Conservation (phyloP, 192 early-diverging fungal genomes). For the Backusella tuberculispora region DNA sequence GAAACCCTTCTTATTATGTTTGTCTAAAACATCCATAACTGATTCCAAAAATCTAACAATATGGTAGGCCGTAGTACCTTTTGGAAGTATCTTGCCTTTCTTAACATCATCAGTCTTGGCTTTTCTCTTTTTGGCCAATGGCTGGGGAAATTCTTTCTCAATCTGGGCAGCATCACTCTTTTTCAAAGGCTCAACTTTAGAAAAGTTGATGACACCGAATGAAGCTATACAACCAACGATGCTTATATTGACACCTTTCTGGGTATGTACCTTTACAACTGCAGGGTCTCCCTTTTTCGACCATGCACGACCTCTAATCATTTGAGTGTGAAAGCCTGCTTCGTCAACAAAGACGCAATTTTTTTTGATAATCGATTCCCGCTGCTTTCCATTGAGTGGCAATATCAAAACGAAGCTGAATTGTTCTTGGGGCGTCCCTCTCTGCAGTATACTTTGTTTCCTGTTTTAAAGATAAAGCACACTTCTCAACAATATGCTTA, state of each 20-base stretch:
- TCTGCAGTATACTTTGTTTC: neutral
- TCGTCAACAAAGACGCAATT: constrained; percentile 13
- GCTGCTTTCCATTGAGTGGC: constrained; percentile 15
- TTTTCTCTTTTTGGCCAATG: neutral
- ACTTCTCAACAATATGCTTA: neutral
- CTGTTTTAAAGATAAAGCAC: neutral
- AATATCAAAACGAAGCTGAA: neutral
- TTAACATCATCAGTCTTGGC: neutral
- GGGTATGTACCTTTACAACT: neutral
- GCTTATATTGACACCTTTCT: neutral
- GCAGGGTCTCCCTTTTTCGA: constrained; percentile 3
- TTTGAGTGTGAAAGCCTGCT: neutral
- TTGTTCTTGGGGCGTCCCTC: neutral
- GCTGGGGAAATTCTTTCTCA: neutral
- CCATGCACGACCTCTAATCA: neutral
- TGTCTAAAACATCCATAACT: constrained; percentile 6
- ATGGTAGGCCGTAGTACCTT: constrained; percentile 3
- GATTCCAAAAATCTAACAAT: constrained; percentile 16
- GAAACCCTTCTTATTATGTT: constrained; percentile 11
- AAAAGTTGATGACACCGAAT: neutral
- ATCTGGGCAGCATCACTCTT: neutral
- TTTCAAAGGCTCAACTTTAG: constrained; percentile 9
- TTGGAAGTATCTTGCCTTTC: neutral
- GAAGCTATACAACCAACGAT: constrained; percentile 16
- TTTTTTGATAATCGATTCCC: constrained; percentile 9